Evolutionary conservation across 164 flowering plant genomes (phyloP), one percentile per base, ranked within the genome.

Genomic region (Sextonia rubra): DNA sequence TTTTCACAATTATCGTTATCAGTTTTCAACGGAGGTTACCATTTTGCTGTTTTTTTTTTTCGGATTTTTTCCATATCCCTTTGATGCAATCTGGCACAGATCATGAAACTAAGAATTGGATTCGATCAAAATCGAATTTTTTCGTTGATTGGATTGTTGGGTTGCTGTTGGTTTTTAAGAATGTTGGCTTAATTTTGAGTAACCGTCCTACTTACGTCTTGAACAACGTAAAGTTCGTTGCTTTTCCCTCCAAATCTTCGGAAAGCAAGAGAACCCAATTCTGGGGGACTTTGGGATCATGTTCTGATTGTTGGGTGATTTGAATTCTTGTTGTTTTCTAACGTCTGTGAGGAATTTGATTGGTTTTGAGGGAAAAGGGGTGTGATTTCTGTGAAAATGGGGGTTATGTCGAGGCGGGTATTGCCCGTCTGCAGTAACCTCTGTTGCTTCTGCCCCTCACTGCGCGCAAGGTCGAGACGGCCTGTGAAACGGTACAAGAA

Each of bases 401-500:
- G 97, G 83, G 90, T 90, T 69, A 82, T 92, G 84, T 92, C 97
- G 12, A 85, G 97, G 78, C 83, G 85, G 84, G 92, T 92, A 44
- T 74, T 92, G 68, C 97, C 97, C 47, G 92, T 70, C 74, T 92
- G 97, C 69, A 90, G 94, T 44, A 90, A 80, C 85, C 81, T 92
- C 78, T 92, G 97, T 80, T 84, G 81, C 83, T 80, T 89, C 79
- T 92, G 97, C 74, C 97, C 97, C 24, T 85, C 96, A 1, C 14
- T 92, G 88, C 85, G 97, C 55, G 96, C 97, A 12, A 82, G 97
- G 76, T 92, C 97, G 6, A 81, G 97, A 66, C 97, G 90, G 78
- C 97, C 97, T 0, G 96, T 92, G 8, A 92, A 90, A 75, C 87
- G 97, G 11, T 92, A 92, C 79, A 92, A 92, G 87, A 90, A 88